Evolutionary conservation across 768 basidiomycete species (phyloP).

Genomic region (Kwoniella pini): DNA sequence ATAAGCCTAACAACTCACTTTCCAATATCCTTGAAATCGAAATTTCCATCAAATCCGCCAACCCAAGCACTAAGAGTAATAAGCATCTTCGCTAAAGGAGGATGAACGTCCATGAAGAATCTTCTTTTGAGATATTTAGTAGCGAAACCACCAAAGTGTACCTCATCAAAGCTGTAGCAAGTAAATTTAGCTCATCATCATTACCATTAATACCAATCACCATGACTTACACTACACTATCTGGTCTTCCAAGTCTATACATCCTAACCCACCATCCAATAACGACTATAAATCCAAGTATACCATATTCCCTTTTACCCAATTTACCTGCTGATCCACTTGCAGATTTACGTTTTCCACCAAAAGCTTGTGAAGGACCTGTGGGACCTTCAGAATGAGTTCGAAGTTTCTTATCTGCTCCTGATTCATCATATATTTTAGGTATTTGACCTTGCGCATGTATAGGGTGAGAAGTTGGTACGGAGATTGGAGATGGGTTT

Average conservation of each 20-base stretch:
- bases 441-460: slow-evolving; percentile 1
- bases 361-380: slow-evolving; percentile 16
- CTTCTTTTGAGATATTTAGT: slow-evolving; percentile 84
- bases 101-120: slow-evolving; percentile 83
- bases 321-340: slow-evolving; percentile 22
- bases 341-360: slow-evolving; percentile 21
- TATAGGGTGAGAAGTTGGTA: slow-evolving; percentile 5
- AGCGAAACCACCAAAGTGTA: slow-evolving; percentile 98
- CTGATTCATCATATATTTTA: slow-evolving; percentile 23
- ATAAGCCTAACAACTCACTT: slow-evolving; percentile 62
- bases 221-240: slow-evolving; percentile 82
- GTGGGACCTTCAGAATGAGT: slow-evolving; percentile 10
- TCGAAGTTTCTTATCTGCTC: slow-evolving; percentile 36
- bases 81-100: slow-evolving; percentile 90
- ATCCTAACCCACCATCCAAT: slow-evolving; percentile 79
- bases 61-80: slow-evolving; percentile 88
- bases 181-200: too few relatives aligned
- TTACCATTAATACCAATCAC: too few relatives aligned
- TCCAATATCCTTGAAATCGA: slow-evolving; percentile 97
- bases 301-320: slow-evolving; percentile 37
- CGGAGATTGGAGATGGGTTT: slow-evolving; percentile 1
- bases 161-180: slow-evolving; percentile 95
- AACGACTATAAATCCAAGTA: slow-evolving; percentile 49
- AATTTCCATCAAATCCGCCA: slow-evolving; percentile 84
- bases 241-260: slow-evolving; percentile 79